Percentiles rank a stretch among this genome's conserved stretches.
Evolutionary conservation across 75 land plant species (phyloP).

Genomic region (Pinus albicaulis): DNA sequence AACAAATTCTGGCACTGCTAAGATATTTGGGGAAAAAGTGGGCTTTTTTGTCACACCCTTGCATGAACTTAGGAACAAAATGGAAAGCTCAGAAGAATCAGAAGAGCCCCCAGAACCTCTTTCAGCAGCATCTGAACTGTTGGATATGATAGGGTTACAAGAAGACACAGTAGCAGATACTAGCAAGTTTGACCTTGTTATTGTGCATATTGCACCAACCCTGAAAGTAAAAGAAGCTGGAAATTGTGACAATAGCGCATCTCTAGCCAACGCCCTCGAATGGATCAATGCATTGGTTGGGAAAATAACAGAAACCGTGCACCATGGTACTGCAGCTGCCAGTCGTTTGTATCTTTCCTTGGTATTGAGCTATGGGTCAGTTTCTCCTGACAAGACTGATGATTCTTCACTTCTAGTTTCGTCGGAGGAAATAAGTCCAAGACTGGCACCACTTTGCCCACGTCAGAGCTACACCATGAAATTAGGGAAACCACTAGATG

Average conservation of each 20-base stretch:
- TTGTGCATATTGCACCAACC: slow-evolving; percentile 56
- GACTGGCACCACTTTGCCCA: slow-evolving; percentile 53
- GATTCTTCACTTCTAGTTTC: slow-evolving; percentile 14
- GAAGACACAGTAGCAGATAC: slow-evolving; percentile 36
- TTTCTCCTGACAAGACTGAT: slow-evolving; percentile 17
- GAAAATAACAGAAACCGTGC: slow-evolving; percentile 32
- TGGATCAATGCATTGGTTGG: slow-evolving; percentile 64
- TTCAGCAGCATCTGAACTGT: slow-evolving; percentile 32
- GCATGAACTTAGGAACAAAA: slow-evolving; percentile 13
- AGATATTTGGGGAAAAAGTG: slow-evolving; percentile 42
- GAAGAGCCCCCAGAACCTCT: slow-evolving; percentile 12
- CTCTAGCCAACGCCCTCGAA: slow-evolving; percentile 15
- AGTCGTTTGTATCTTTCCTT: slow-evolving; percentile 66
- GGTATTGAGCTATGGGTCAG: slow-evolving; percentile 69
- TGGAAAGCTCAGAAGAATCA: neutral
- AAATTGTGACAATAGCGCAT: slow-evolving; percentile 8
- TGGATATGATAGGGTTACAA: slow-evolving; percentile 62
- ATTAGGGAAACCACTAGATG: slow-evolving; percentile 47
- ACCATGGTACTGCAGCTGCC: slow-evolving; percentile 38
- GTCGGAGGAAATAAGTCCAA: slow-evolving; percentile 14
- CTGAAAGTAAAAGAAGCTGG: slow-evolving; percentile 8
- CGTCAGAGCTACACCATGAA: slow-evolving; percentile 87
- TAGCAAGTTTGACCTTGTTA: slow-evolving; percentile 61
- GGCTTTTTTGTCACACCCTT: slow-evolving; percentile 37
- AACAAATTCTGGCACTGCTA: slow-evolving; percentile 37